These are phyloP conservation scores for Penicillium rolfsii DNA, from an alignment of 2,329 filamentous ascomycete genomes.

Conservation along the genomic window DNA sequence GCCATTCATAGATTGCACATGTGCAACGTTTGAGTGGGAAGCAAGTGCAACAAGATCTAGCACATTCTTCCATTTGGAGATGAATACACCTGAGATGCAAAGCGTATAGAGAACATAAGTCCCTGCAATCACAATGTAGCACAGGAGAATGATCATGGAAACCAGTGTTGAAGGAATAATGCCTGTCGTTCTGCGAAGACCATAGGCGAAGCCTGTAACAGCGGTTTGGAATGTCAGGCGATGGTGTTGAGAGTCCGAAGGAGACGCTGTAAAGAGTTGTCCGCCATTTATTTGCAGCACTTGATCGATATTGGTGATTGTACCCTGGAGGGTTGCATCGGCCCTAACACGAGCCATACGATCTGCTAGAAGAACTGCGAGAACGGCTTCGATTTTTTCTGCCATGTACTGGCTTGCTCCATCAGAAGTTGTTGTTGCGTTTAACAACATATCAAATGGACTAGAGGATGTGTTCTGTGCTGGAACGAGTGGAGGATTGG, in stretches of 20 bases:
- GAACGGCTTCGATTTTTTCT: not conserved
- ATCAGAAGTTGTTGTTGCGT: not conserved
- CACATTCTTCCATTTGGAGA: not conserved
- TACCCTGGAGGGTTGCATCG: not conserved
- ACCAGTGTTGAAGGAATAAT: constrained; percentile 1
- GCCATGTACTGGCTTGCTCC: constrained; percentile 2
- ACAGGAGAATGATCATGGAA: not conserved
- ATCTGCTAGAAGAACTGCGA: too few relatives aligned
- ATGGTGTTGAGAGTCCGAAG: not conserved
- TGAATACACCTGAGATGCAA: not conserved
- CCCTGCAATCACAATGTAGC: not conserved
- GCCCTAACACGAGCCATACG: too few relatives aligned
- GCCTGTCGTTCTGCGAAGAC: not conserved
- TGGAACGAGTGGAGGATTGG: not conserved
- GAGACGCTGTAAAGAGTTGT: not conserved
- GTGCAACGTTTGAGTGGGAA: not conserved
- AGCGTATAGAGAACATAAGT: constrained; percentile 1
- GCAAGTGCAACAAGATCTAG: not conserved
- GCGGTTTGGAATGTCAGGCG: not conserved
- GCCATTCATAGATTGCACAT: not conserved
- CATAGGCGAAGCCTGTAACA: not conserved
- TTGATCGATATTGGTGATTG: not conserved
- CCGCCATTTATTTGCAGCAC: constrained; percentile 2
- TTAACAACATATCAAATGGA: not conserved
- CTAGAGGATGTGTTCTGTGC: constrained; percentile 1